Evolutionary conservation across 257 asterid species (phyloP), one percentile per base, ranked within the genome.

Genomic region (Fraxinus excelsior): DNA sequence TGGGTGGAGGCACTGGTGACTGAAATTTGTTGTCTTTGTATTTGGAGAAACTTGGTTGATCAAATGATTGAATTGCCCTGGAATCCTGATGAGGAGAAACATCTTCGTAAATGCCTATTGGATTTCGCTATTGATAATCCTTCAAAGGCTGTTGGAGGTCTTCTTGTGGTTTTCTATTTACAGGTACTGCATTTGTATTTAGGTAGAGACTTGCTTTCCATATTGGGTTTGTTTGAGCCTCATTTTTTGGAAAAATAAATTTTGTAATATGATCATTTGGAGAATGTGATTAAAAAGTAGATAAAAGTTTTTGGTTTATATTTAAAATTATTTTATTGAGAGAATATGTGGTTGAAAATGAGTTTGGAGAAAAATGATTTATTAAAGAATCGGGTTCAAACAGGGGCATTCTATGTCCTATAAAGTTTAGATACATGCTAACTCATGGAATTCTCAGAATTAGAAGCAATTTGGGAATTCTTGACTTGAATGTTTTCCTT

Each of bases 11-110:
- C 83, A 79, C 79, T 93, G 81, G 96, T 96, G 70, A 80, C 94
- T 79, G 99, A 96, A 84, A 90, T 91, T 79, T 90, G 97, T 79
- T 89, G 85, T 81, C 97, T 96, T 68, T 93, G 98, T 82, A 82
- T 86, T 72, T 82, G 97, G 78, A 88, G 98, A 81, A 89, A 80
- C 81, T 86, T 93, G 85, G 89, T 93, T 2, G 98, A 91, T 85
- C 90, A 89, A 64, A 96, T 96, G 88, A 91, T 96, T 79, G 99
- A 90, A 77, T 84, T 96, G 83, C 98, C 99, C 38, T 93, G 99
- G 99, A 89, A 88, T 79, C 79, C 85, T 72, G 92, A 93, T 44
- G 99, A 96, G 94, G 98, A 91, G 84, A 90, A 90, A 81, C 89
- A 91, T 81, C 88, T 96, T 67, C 96, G 88, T 84, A 93, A 90